Evolutionary conservation across 2,329 filamentous ascomycete genomes (phyloP), one percentile per base, ranked within the genome.

Genomic region (Xylaria sp.): DNA sequence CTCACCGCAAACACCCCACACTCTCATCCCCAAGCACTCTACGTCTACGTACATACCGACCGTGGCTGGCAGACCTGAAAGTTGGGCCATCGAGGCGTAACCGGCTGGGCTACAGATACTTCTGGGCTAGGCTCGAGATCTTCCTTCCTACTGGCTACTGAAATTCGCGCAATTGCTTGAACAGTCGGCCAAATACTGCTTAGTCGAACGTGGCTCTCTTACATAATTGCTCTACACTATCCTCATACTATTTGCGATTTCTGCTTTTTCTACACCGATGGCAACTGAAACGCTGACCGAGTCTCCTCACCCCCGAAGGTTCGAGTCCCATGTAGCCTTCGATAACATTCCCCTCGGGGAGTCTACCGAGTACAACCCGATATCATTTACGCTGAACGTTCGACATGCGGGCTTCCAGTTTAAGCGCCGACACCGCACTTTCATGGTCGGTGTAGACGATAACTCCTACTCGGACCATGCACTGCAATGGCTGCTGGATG

Each of bases 391-490:
- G 0, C 78, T 96, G 54, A 92, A 92, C 66, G 85, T 89, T 63
- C 90, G 91, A 67, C 92, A 97, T 72, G 88, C 88, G 63, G 91
- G 92, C 61, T 96, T 94, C 72, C 86, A 90, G 63, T 87, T 87
- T 60, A 87, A 86, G 39, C 87, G 91, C 56, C 83, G 90, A 55
- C 94, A 90, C 49, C 86, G 92, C 48, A 95, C 91, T 7, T 96
- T 96, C 66, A 86, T 97, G 69, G 93, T 92, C 60, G 92, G 92
- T 18, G 89, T 92, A 17, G 92, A 96, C 72, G 90, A 93, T 66
- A 92, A 96, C 64, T 84, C 91, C 54, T 96, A 96, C 72, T 96
- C 91, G 6, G 90, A 96, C 59, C 94, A 93, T 72, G 92, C 92
- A 16, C 78, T 97, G 17, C 90, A 95, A 72, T 97, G 92, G 92